Evolutionary conservation across 495 filamentous ascomycete genomes (phyloP), one percentile per base, ranked within the genome.

Genomic region (Apodospora peruviana): DNA sequence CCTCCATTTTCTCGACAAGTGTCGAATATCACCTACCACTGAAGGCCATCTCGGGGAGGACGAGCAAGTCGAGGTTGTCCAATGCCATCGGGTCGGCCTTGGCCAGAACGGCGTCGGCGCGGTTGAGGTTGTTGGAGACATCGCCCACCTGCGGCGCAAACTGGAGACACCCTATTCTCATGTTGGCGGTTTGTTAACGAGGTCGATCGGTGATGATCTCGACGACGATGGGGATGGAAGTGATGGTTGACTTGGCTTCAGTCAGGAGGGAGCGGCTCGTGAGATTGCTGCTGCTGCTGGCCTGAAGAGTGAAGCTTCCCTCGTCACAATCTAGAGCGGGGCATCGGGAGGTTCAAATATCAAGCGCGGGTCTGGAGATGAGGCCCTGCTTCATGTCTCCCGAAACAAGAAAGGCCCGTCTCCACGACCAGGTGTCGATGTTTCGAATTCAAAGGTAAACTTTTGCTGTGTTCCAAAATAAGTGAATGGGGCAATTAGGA

Each of bases 1-100:
- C n/a, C n/a, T n/a, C n/a, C n/a, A n/a, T n/a, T n/a, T n/a, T n/a
- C n/a, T n/a, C n/a, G n/a, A n/a, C n/a, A n/a, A n/a, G n/a, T n/a
- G n/a, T n/a, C n/a, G 17, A 22, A 17, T 23, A 17, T 38, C 4
- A 70, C 78, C 54, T 74, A 89, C 88, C 90, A 43, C 88, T 81
- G 60, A 97, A 88, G 14, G 91, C 89, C 67, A 96, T 65, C 68
- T 97, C 91, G 10, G 90, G 89, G 45, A 97, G 70, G 11, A 96
- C 81, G 14, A 96, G 74, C 37, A 96, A 65, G 55, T 88, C 83
- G 23, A 87, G 52, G 37, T 74, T 63, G 40, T 87, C 81, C 19
- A 86, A 52, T 29, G 78, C 65, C 40, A 67, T 55, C 1, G 78
- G 69, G 44, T 75, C 65, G 10, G 77, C 75, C 39, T 66, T 71